These are phyloP conservation scores for Brasilioporus rufonigricans DNA, from an alignment of 768 basidiomycete genomes.

Conservation along the genomic window DNA sequence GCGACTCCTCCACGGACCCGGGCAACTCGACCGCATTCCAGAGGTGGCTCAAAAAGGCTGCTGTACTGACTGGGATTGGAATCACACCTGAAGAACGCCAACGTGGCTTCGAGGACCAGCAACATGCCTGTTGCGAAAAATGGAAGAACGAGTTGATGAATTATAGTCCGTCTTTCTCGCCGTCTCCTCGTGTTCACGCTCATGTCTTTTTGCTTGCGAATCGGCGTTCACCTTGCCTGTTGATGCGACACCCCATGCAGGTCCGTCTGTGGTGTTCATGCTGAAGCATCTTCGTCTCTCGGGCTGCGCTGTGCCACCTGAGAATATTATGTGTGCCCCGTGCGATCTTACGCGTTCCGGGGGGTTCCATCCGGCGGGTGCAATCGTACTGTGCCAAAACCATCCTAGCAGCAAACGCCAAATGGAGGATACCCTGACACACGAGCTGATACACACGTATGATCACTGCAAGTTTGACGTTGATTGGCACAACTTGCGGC, in stretches of 20 bases:
- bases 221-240: conserved; percentile 12
- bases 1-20: conserved; percentile 22
- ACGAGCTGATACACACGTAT: conserved; percentile 94
- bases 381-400: conserved; percentile 83
- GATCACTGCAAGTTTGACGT: conserved; percentile 95
- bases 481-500: conserved; percentile 84
- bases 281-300: conserved; percentile 80
- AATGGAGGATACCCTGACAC: conserved; percentile 90
- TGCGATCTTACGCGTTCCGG: conserved; percentile 76
- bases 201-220: conserved; percentile 10
- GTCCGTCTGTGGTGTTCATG: conserved; percentile 88
- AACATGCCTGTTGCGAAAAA: conserved; percentile 58
- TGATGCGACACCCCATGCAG: conserved; percentile 50
- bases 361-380: conserved; percentile 81
- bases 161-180: conserved; percentile 64
- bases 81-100: conserved; percentile 42
- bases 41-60: conserved; percentile 50
- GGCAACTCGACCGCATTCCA: conserved; percentile 38
- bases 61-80: conserved; percentile 51
- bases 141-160: conserved; percentile 67
- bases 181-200: conserved; percentile 7
- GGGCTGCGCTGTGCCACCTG: conserved; percentile 66
- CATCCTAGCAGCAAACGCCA: conserved; percentile 78
- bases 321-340: conserved; percentile 80
- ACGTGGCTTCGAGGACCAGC: conserved; percentile 34